A percentile compares a stretch with the other conserved stretches of the same genome.
Evolutionary conservation across 192 early-diverging fungal genomes (phyloP).

Genomic region (Rhizophagus prolifer): DNA sequence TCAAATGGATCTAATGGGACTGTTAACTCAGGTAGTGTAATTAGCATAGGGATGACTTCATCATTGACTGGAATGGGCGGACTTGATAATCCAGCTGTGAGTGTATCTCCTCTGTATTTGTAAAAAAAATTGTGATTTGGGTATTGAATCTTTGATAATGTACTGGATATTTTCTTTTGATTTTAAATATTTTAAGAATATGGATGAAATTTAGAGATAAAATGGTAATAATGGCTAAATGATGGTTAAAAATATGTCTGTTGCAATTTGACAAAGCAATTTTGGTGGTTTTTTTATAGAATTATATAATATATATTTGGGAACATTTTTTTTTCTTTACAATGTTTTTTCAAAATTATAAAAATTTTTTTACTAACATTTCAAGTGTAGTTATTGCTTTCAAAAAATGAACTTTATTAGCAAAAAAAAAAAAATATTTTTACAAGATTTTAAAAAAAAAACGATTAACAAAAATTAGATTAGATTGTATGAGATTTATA

Average conservation of each 20-base stretch:
- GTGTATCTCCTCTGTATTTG: constrained; percentile 8
- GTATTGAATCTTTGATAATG: not conserved
- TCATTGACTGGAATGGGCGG: not conserved
- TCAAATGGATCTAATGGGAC: not conserved
- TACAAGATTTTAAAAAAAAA: not conserved
- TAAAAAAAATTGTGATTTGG: not conserved
- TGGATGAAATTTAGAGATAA: not conserved
- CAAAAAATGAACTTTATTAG: not conserved
- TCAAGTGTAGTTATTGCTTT: not conserved
- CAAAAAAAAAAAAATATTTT: not conserved
- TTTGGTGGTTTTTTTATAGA: not conserved
- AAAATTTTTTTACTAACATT: not conserved
- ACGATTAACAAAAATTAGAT: not conserved
- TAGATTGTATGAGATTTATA: not conserved
- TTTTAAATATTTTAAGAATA: not conserved
- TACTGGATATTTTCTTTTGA: not conserved
- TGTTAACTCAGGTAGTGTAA: not conserved
- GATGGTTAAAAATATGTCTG: too few relatives aligned
- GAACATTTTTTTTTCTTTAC: not conserved
- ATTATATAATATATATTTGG: not conserved
- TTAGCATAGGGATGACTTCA: constrained; percentile 12
- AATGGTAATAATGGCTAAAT: too few relatives aligned
- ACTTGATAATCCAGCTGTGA: not conserved
- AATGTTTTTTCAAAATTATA: too few relatives aligned
- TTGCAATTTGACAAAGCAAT: too few relatives aligned